A percentile compares a stretch with the other conserved stretches of the same genome.
These are phyloP conservation scores for Venturia carpophila DNA, from an alignment of 2,329 filamentous ascomycete genomes.

Conservation along the genomic window DNA sequence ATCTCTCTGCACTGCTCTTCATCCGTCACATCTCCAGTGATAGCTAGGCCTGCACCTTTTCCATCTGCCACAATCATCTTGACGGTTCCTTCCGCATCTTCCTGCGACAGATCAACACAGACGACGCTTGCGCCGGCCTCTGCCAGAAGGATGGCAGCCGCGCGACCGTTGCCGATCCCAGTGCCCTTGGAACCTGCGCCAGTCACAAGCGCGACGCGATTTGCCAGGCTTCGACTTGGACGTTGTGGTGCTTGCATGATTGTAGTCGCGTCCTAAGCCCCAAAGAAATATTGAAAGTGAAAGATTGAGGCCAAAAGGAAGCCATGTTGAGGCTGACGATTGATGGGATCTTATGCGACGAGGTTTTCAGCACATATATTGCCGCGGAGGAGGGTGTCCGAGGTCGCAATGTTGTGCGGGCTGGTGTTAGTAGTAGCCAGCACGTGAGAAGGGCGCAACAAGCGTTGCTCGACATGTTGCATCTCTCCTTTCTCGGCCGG, in stretches of 20 bases:
- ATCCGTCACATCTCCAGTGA: conserved; percentile 48
- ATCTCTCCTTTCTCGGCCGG: too few relatives aligned
- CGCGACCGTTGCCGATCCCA: conserved; percentile 54
- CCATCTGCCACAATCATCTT: conserved; percentile 42
- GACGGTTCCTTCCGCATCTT: conserved; percentile 46
- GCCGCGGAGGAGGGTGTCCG: too few relatives aligned
- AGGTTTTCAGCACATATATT: too few relatives aligned
- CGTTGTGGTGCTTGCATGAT: conserved; percentile 15
- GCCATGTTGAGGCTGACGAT: too few relatives aligned
- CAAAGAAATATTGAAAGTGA: too few relatives aligned
- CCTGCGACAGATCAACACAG: conserved; percentile 48
- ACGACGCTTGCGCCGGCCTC: conserved; percentile 51
- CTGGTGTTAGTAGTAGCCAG: too few relatives aligned
- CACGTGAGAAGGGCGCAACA: too few relatives aligned
- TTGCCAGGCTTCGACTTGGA: conserved; percentile 35
- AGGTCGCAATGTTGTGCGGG: too few relatives aligned
- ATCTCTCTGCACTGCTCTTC: conserved; percentile 43
- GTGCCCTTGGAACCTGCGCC: conserved; percentile 51
- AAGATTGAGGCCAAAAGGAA: too few relatives aligned
- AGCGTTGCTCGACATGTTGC: too few relatives aligned
- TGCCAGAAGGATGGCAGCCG: conserved; percentile 51
- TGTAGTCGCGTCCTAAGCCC: not conserved
- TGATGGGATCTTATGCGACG: too few relatives aligned
- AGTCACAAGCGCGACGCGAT: conserved; percentile 48
- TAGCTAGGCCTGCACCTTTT: conserved; percentile 36